These are phyloP conservation scores for Leccinum uliginosum DNA, from an alignment of 768 basidiomycete genomes.

Conservation along the genomic window DNA sequence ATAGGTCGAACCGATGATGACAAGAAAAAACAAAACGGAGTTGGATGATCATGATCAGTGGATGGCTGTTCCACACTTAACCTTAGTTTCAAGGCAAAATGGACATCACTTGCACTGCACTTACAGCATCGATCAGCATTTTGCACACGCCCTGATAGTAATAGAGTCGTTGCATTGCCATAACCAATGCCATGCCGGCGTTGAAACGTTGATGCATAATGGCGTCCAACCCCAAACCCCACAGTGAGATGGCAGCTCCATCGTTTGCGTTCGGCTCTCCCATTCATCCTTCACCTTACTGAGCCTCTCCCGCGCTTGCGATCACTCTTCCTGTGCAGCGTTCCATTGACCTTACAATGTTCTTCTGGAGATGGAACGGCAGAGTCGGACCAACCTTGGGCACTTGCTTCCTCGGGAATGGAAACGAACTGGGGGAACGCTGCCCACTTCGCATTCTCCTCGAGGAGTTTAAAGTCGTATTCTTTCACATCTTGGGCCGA, in stretches of 20 bases:
- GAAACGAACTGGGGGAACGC: slow-evolving; percentile 22
- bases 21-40: no score
- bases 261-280: slow-evolving; percentile 54
- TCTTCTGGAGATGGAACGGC: background rate
- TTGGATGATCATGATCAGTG: no score
- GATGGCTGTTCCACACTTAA: no score
- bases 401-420: slow-evolving; percentile 4
- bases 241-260: no score
- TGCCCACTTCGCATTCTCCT: slow-evolving; percentile 17
- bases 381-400: slow-evolving; percentile 17
- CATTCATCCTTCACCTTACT: slow-evolving; percentile 73
- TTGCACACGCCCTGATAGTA: no score
- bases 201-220: no score
- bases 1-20: no score
- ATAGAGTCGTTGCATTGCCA: no score
- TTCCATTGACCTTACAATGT: background rate
- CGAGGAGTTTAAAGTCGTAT: background rate
- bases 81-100: no score
- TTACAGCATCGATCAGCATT: no score
- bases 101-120: no score
- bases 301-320: slow-evolving; percentile 71
- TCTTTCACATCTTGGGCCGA: background rate
- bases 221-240: slow-evolving; percentile 47
- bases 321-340: slow-evolving; percentile 76
- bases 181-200: no score